Base-by-base conservation (phyloP, 352 stramenopile genomes). In the Phytophthora vignae region DNA sequence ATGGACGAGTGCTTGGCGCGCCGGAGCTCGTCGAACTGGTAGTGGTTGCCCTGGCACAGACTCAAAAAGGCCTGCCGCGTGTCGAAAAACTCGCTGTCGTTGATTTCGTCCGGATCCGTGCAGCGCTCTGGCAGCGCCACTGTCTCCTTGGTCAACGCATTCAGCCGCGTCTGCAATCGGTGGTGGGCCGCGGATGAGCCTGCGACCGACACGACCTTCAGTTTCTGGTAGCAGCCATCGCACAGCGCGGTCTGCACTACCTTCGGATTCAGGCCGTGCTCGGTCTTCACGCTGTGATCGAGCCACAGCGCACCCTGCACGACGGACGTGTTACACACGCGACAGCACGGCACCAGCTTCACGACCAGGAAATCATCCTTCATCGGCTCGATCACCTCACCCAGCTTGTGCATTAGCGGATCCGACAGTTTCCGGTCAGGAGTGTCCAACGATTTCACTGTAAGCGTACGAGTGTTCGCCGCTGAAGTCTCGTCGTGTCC, bases 1-100 rank as follows among this genome's bases (percentile, higher is more conserved):
- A 99, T 99, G 2, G 95, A 99, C 67, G 97, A 99, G 82, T 99
- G 98, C 78, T 99, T 99, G 1, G 97, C 98, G 53, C 98, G 88
- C 22, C 98, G 93, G 36, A 99, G 84, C 76, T 98, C 91, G 78
- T 99, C 98, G 69, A 99, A 99, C 80, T 99, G 98, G 83, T 99
- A 99, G 74, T 99, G 97, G 74, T 99, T 99, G 22, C 89, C 85
- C 31, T 94, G 90, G 71, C 98, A 99, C 15, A 99, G 75, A 74
- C 98, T 99, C 66, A 99, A 87, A 77, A 99, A 99, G 1, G 96
- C 94, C 78, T 99, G 97, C 40, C 98, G 93, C 60, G 98, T 99
- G 77, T 99, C 98, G 38, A 98, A 96, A 71, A 97, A 95, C 79
- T 98, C 90, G 72, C 85, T 94, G 62, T 97, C 89, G 60, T 94